Evolutionary conservation across 192 early-diverging fungal species (phyloP).

Genomic region (Podila epigama): DNA sequence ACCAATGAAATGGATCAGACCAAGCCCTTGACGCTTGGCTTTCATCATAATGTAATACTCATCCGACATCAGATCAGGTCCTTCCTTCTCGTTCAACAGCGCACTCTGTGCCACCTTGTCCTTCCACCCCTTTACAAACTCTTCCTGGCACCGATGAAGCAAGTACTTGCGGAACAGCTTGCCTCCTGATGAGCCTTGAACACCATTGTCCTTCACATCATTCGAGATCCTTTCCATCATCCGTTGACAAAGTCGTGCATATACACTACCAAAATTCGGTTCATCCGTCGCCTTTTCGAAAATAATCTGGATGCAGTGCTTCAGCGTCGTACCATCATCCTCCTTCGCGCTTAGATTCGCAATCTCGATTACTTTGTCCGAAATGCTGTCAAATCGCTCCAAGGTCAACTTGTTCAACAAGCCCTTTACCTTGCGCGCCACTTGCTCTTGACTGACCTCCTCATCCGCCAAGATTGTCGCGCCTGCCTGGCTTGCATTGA

Average conservation of each 20-base stretch:
- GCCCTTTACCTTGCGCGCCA: conserved; percentile 83
- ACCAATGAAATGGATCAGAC: conserved; percentile 93
- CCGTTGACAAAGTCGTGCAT: conserved; percentile 85
- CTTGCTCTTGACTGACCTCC: conserved; percentile 59
- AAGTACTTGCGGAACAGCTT: conserved; percentile 90
- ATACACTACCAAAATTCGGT: conserved; percentile 88
- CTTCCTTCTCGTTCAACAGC: conserved; percentile 63
- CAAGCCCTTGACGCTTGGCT: conserved; percentile 94
- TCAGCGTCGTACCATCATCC: conserved; percentile 75
- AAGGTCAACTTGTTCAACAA: conserved; percentile 97
- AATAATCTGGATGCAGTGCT: conserved; percentile 83
- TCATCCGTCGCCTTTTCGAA: conserved; percentile 98
- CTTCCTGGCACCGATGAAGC: conserved; percentile 93
- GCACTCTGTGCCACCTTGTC: conserved; percentile 69
- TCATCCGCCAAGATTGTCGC: conserved; percentile 49
- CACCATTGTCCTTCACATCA: conserved; percentile 67
- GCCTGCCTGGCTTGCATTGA: conserved; percentile 53
- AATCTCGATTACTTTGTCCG: conserved; percentile 81
- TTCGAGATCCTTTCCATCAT: conserved; percentile 71
- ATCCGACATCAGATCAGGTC: conserved; percentile 73
- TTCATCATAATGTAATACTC: conserved; percentile 88
- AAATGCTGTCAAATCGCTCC: conserved; percentile 92
- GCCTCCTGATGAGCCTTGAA: conserved; percentile 64
- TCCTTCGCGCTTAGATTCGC: conserved; percentile 75
- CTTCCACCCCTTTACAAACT: conserved; percentile 93